Conservation (phyloP, 768 basidiomycete species). For the Gyrodon lividus region DNA sequence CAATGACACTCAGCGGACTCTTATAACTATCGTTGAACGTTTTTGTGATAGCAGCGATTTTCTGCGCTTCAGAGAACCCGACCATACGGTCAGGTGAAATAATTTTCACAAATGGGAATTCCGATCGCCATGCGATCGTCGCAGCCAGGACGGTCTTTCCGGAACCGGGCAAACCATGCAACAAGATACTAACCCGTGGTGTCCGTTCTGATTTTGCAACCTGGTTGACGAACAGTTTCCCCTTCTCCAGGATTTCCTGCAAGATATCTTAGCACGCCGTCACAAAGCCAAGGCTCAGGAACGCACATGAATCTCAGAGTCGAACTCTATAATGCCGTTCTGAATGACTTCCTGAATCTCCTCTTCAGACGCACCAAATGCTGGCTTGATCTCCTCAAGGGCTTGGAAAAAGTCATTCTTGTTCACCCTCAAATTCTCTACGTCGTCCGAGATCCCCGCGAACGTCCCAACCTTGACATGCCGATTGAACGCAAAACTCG, state of each 20-base stretch:
- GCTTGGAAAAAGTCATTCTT: constrained; percentile 85
- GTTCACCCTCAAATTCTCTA: constrained; percentile 90
- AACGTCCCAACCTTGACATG: constrained; percentile 98
- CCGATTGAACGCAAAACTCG: constrained; percentile 95
- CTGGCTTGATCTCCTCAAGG: constrained; percentile 91
- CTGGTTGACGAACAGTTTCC: constrained; percentile 88
- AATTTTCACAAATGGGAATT: constrained; percentile 97
- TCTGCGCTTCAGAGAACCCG: constrained; percentile 89
- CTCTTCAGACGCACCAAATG: constrained; percentile 97
- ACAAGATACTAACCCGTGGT: constrained; percentile 84
- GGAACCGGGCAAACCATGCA: constrained; percentile 87
- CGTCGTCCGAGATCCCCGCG: constrained; percentile 94
- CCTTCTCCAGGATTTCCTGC: constrained; percentile 84
- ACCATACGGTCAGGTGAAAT: constrained; percentile 97
- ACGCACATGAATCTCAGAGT: constrained; percentile 65
- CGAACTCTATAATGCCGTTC: constrained; percentile 94
- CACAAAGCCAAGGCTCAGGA: background rate
- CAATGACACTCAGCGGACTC: constrained; percentile 93
- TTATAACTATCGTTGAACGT: constrained; percentile 96
- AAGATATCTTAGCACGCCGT: constrained; percentile 3
- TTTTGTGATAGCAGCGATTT: constrained; percentile 88
- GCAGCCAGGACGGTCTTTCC: constrained; percentile 96
- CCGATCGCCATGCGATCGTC: constrained; percentile 89
- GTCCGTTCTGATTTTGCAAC: constrained; percentile 88
- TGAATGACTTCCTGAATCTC: constrained; percentile 91